Conservation (phyloP, 495 filamentous ascomycete species). For the Trichocladium antarcticum region DNA sequence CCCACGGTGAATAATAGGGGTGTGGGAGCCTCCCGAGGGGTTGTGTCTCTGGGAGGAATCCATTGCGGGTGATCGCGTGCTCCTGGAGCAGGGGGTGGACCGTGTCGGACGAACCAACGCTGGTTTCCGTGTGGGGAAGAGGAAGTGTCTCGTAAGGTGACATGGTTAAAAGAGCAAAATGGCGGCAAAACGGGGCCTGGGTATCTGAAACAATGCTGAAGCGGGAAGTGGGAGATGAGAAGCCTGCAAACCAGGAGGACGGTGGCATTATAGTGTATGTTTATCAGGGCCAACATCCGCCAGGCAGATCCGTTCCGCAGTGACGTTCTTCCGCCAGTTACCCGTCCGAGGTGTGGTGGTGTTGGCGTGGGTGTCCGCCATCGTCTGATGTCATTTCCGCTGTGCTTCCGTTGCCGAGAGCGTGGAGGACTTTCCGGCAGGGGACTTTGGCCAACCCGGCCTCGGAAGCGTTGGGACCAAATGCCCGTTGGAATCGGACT, state of each 20-base stretch:
- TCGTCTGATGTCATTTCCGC: conserved; percentile 5
- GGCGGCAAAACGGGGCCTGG: too few relatives aligned
- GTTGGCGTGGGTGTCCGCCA: not conserved
- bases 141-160: conserved; percentile 11
- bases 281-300: not conserved
- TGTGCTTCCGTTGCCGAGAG: not conserved
- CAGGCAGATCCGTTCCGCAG: not conserved
- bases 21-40: conserved; percentile 60
- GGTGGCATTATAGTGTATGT: not conserved
- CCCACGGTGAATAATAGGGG: conserved; percentile 74
- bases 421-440: too few relatives aligned
- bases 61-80: conserved; percentile 36
- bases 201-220: too few relatives aligned
- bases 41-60: conserved; percentile 63
- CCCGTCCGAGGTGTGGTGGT: too few relatives aligned
- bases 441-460: too few relatives aligned
- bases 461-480: too few relatives aligned
- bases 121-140: not conserved
- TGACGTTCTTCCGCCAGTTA: conserved; percentile 2
- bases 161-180: too few relatives aligned
- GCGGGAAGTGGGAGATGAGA: too few relatives aligned
- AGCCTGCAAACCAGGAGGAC: not conserved
- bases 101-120: not conserved
- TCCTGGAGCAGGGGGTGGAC: conserved; percentile 1
- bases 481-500: too few relatives aligned